Conservation (phyloP, 2,329 filamentous ascomycete genomes). For the Zalaria obscura region DNA sequence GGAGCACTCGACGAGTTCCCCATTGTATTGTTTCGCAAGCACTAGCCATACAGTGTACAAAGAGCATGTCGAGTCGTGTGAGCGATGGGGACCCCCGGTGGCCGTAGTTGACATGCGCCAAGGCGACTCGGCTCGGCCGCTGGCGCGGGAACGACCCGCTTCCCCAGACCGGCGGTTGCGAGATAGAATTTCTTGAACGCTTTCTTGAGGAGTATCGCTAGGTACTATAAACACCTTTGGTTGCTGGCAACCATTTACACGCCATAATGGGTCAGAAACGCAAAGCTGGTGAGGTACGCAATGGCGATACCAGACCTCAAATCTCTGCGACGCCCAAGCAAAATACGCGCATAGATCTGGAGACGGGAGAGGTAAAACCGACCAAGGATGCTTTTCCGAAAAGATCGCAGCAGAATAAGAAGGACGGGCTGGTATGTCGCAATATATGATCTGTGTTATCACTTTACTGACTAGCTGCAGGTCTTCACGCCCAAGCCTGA, state of each 20-base stretch:
- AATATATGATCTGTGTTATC: slow-evolving; percentile 1
- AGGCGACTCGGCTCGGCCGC: too few relatives aligned
- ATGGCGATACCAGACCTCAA: slow-evolving; percentile 7
- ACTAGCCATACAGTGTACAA: neutral
- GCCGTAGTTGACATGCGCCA: too few relatives aligned
- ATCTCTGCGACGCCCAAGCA: slow-evolving; percentile 1
- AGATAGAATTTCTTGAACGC: too few relatives aligned
- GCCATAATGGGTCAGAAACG: slow-evolving; percentile 20
- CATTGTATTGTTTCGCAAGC: slow-evolving; percentile 28
- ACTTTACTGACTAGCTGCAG: slow-evolving; percentile 23
- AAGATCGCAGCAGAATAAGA: slow-evolving; percentile 8
- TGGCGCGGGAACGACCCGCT: too few relatives aligned
- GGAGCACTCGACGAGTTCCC: slow-evolving; percentile 44
- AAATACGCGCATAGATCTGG: slow-evolving; percentile 11
- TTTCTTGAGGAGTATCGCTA: too few relatives aligned
- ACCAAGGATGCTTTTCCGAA: slow-evolving; percentile 7
- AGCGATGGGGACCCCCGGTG: too few relatives aligned
- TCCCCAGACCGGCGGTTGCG: too few relatives aligned
- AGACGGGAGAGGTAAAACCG: slow-evolving; percentile 12
- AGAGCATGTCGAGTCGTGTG: too few relatives aligned
- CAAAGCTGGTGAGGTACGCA: slow-evolving; percentile 15
- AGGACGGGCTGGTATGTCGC: slow-evolving; percentile 6
- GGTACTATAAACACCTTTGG: too few relatives aligned
- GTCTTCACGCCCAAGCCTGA: slow-evolving; percentile 48
- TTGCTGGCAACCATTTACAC: too few relatives aligned